Evolutionary conservation across 345 rosid genomes (phyloP), one percentile per base, ranked within the genome.

Genomic region (Trapa incisa): DNA sequence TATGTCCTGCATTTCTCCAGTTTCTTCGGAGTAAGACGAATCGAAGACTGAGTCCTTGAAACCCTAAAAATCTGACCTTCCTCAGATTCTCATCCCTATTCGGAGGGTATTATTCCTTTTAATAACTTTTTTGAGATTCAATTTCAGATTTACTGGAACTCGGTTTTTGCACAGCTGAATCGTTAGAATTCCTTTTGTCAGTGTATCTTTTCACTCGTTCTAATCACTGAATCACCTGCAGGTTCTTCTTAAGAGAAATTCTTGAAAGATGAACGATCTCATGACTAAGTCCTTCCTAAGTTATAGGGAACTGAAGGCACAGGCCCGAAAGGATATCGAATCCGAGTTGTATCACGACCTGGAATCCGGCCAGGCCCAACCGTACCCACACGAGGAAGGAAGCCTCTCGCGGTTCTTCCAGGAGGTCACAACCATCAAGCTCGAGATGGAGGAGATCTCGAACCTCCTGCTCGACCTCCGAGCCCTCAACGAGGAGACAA

Each of bases 201-300:
- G 43, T 41, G 4, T 41, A 41, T 41, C 43, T 41, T 41, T 41
- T 41, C 43, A 41, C 43, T 41, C 7, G 43, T 41, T 41, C 43
- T 41, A 41, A 41, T 41, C 43, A 3, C 7, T 41, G 43, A 41
- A 41, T 41, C 7, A 11, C 4, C 15, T 32, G 33, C 63, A 58
- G 63, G 63, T 58, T 1, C 38, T 37, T 10, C 38, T 32, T 9
- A 22, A 22, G 37, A 6, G 38, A 58, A 58, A 58, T 9, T 58
- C 16, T 33, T 32, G 16, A 56, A 83, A 83, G 65, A 92, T 89
- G 98, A 92, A 89, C 71, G 93, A 92, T 82, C 84, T 89, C 10
- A 89, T 89, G 93, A 87, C 96, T 45, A 81, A 79, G 76, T 92
- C 98, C 66, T 87, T 92, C 75, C 74, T 84, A 81, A 87, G 82